A percentile compares a stretch with the other conserved stretches of the same genome.
Conservation (phyloP, 768 basidiomycete species). For the Steccherinum ochraceum region DNA sequence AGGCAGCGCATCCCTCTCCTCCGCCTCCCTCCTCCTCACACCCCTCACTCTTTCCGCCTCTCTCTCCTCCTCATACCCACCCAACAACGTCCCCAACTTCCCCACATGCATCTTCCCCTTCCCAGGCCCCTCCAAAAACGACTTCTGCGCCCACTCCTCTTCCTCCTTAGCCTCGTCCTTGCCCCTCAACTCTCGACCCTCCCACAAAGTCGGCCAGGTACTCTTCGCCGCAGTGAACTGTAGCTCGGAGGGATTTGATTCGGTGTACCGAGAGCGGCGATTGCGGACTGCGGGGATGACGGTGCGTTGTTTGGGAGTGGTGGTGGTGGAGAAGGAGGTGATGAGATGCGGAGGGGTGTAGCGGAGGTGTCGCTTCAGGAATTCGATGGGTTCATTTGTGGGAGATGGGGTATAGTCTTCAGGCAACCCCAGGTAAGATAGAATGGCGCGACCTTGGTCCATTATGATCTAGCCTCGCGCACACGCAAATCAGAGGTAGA, state of each 20-base stretch:
- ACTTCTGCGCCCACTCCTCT: constrained; percentile 55
- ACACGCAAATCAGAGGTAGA: neutral
- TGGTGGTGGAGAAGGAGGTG: constrained; percentile 31
- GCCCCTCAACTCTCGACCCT: constrained; percentile 39
- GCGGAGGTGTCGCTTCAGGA: constrained; percentile 52
- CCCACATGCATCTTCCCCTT: constrained; percentile 47
- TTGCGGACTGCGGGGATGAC: constrained; percentile 62
- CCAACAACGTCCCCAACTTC: constrained; percentile 59
- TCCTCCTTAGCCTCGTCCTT: constrained; percentile 58
- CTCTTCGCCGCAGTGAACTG: constrained; percentile 44
- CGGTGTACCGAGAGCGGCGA: constrained; percentile 58
- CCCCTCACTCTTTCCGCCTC: constrained; percentile 54
- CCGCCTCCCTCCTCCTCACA: constrained; percentile 36
- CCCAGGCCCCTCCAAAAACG: constrained; percentile 50
- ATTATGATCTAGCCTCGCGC: neutral
- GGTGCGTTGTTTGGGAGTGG: constrained; percentile 61
- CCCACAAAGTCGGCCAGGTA: constrained; percentile 67
- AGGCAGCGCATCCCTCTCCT: constrained; percentile 44
- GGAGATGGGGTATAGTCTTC: constrained; percentile 57
- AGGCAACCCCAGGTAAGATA: constrained; percentile 53
- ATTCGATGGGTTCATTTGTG: constrained; percentile 47
- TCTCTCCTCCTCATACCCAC: constrained; percentile 73
- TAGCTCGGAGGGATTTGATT: constrained; percentile 49
- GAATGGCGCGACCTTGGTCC: constrained; percentile 16
- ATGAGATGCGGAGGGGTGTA: constrained; percentile 66